Evolutionary conservation across 164 flowering plant genomes (phyloP), one percentile per base, ranked within the genome.

Genomic region (Nymphaea colorata): DNA sequence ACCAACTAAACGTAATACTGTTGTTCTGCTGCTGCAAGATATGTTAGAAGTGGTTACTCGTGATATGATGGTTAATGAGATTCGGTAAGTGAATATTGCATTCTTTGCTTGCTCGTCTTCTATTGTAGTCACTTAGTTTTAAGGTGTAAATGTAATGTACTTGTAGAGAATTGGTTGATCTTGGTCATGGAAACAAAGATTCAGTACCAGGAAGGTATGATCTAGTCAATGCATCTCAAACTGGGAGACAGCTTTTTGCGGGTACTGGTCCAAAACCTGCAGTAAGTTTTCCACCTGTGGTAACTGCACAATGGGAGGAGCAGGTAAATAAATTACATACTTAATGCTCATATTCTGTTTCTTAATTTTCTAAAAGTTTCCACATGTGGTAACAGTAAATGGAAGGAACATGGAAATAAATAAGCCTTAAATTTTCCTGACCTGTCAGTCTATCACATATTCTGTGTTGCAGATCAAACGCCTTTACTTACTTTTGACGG

Each of bases 1-100:
- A 74, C 79, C 84, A 67, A 72, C 85, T 47, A 87, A 82, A 76
- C 73, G 77, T 67, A 86, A 83, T 73, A 69, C 71, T 65, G 89
- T 95, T 64, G 99, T 92, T 51, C 64, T 95, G 43, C 71, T 90
- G 69, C 80, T 95, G 71, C 98, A 90, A 79, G 99, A 95, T 78
- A 95, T 95, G 97, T 73, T 92, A 71, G 99, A 95, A 84, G 94
- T 95, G 14, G 91, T 92, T 55, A 90, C 96, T 14, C 88, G 98
- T 67, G 99, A 95, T 77, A 92, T 95, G 97, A 92, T 92, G 96
- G 93, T 89, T 80, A 92, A 87, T 78, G 96, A 95, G 75, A 87
- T 75, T 68, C 86, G 93, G 98, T 92, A 69, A 55, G 93, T 83
- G 36, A 68, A 73, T 25, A 25, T 25, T 25, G 36, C 36, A 25